Conservation (phyloP, 345 rosid genomes). For the Eucalyptus cladocalyx region DNA sequence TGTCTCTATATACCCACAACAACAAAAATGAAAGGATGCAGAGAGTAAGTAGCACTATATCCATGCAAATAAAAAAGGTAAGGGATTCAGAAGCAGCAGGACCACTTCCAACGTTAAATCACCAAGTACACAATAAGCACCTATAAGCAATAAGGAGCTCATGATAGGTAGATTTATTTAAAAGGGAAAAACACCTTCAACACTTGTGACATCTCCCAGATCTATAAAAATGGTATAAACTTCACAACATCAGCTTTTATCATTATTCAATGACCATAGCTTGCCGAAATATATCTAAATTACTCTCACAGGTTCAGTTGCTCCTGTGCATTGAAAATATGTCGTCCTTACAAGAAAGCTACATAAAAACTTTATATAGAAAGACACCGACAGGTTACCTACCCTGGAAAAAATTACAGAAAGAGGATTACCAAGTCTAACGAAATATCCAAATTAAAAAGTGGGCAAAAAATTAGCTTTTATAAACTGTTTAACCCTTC, state of each 20-base stretch:
- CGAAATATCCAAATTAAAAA: neutral
- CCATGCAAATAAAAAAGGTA: neutral
- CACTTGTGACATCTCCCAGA: neutral
- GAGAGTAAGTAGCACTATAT: neutral
- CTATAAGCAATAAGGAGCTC: neutral
- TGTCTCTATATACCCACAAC: neutral
- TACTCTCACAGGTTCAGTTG: neutral
- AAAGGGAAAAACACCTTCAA: neutral
- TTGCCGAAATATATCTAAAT: neutral
- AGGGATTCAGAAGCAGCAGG: neutral
- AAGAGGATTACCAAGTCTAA: neutral
- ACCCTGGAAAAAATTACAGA: neutral
- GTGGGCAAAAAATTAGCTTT: neutral
- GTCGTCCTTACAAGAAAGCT: neutral
- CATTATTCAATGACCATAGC: neutral
- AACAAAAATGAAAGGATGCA: neutral
- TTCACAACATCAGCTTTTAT: neutral
- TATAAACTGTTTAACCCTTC: neutral
- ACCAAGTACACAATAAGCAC: neutral
- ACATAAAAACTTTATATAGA: neutral
- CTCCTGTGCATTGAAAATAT: neutral
- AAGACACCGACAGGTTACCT: neutral
- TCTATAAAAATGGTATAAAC: neutral
- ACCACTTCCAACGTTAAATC: neutral
- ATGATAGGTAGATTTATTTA: neutral